A percentile compares a stretch with the other conserved stretches of the same genome.
Evolutionary conservation across 495 filamentous ascomycete genomes (phyloP).

Genomic region (Talaromyces stipitatus): DNA sequence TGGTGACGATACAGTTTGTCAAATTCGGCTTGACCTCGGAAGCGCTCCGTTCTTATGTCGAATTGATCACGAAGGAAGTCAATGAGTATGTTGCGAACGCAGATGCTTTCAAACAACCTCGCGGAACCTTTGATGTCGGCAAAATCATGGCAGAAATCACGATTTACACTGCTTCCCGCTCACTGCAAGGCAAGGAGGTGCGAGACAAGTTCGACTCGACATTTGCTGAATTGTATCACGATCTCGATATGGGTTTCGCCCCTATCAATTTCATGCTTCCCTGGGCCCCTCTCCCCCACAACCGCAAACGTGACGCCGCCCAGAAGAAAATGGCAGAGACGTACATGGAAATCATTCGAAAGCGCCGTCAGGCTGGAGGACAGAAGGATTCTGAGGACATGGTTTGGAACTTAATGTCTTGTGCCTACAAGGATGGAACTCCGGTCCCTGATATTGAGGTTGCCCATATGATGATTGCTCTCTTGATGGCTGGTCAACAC

Average conservation of each 20-base stretch:
- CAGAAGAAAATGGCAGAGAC: constrained; percentile 67
- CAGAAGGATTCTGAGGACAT: constrained; percentile 56
- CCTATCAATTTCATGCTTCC: constrained; percentile 82
- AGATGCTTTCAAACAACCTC: constrained; percentile 57
- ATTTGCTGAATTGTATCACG: constrained; percentile 71
- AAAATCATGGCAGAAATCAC: constrained; percentile 76
- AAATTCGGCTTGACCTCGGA: constrained; percentile 74
- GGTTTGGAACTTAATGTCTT: constrained; percentile 77
- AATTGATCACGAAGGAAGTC: constrained; percentile 70
- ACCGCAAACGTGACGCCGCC: constrained; percentile 68
- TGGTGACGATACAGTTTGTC: constrained; percentile 54
- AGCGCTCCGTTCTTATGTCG: constrained; percentile 70
- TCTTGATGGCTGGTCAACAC: constrained; percentile 86
- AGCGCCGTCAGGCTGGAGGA: constrained; percentile 44
- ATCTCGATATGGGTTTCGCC: constrained; percentile 77
- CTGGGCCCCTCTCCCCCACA: constrained; percentile 80
- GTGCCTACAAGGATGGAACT: constrained; percentile 66
- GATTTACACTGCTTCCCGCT: constrained; percentile 74
- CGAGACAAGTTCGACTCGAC: constrained; percentile 66
- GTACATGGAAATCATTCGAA: constrained; percentile 69
- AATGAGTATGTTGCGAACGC: constrained; percentile 57
- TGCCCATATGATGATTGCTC: constrained; percentile 87
- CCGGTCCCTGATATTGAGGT: constrained; percentile 70
- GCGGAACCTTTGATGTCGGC: constrained; percentile 57
- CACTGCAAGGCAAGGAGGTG: constrained; percentile 74